Conservation (phyloP, 2,329 filamentous ascomycete genomes). For the Fusarium ambrosium region DNA sequence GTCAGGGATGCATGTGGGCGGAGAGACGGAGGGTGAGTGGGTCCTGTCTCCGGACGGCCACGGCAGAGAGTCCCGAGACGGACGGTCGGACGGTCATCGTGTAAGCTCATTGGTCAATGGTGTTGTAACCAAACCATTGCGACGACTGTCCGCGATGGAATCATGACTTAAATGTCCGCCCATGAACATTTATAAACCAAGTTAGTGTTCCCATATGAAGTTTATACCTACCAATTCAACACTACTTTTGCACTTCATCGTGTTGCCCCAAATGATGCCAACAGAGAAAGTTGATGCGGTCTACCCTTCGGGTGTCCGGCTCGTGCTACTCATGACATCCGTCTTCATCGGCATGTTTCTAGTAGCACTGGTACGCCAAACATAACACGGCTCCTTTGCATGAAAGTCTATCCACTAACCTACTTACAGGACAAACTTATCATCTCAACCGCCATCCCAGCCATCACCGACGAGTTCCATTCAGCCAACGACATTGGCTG, state of each 20-base stretch:
- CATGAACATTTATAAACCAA: neutral
- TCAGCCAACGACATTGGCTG: slow-evolving; percentile 48
- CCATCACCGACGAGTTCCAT: slow-evolving; percentile 51
- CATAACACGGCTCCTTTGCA: neutral
- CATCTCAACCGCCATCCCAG: slow-evolving; percentile 55
- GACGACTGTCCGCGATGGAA: neutral
- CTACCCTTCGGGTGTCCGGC: slow-evolving; percentile 8
- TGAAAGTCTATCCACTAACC: neutral
- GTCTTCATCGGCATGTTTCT: slow-evolving; percentile 25
- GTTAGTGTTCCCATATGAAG: neutral
- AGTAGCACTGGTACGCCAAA: slow-evolving; percentile 7
- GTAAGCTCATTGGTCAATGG: slow-evolving; percentile 33
- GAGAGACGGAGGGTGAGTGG: slow-evolving; percentile 3
- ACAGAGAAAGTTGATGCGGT: neutral
- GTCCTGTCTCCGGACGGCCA: neutral
- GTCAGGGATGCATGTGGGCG: too few relatives aligned
- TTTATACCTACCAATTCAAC: neutral
- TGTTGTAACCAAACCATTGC: neutral
- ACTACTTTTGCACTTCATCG: neutral
- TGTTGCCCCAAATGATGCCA: neutral
- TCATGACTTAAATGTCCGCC: neutral
- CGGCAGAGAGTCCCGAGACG: neutral
- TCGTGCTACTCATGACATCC: slow-evolving; percentile 12
- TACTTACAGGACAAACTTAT: slow-evolving; percentile 53
- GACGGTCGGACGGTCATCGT: slow-evolving; percentile 18